Evolutionary conservation across 768 basidiomycete genomes (phyloP).

Genomic region (Naganishia vishniacii): DNA sequence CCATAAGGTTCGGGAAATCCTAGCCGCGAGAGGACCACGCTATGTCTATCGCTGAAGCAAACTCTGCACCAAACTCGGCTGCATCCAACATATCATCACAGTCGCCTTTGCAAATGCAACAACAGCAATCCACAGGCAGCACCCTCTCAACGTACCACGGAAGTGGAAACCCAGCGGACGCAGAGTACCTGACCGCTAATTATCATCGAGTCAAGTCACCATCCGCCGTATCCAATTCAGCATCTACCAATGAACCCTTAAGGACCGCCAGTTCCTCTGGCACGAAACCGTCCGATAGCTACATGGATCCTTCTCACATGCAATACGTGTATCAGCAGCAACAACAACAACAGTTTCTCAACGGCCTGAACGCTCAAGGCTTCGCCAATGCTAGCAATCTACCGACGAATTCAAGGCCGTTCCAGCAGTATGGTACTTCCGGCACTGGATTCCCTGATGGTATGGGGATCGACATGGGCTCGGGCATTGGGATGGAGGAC

Average conservation of each 20-base stretch:
- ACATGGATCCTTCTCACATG: not conserved
- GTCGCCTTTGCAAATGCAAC: constrained; percentile 17
- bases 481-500: constrained; percentile 15
- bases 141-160: not conserved
- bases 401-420: not conserved
- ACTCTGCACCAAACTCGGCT: constrained; percentile 14
- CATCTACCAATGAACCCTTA: not conserved
- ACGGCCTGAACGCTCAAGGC: not conserved
- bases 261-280: not conserved
- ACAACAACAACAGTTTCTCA: constrained; percentile 8
- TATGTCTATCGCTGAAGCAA: not conserved
- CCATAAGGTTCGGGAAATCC: too few relatives aligned
- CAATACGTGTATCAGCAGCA: constrained; percentile 9
- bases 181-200: not conserved
- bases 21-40: not conserved
- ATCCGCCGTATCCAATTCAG: not conserved
- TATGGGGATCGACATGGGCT: not conserved
- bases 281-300: not conserved
- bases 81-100: constrained; percentile 17
- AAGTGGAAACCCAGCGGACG: not conserved
- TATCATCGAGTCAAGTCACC: not conserved
- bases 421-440: not conserved
- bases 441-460: not conserved
- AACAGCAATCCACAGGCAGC: not conserved
- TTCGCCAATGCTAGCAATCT: not conserved